A percentile compares a stretch with the other conserved stretches of the same genome.
Evolutionary conservation across 805 yeast species (phyloP).

Genomic region (Scheffersomyces ergatensis): DNA sequence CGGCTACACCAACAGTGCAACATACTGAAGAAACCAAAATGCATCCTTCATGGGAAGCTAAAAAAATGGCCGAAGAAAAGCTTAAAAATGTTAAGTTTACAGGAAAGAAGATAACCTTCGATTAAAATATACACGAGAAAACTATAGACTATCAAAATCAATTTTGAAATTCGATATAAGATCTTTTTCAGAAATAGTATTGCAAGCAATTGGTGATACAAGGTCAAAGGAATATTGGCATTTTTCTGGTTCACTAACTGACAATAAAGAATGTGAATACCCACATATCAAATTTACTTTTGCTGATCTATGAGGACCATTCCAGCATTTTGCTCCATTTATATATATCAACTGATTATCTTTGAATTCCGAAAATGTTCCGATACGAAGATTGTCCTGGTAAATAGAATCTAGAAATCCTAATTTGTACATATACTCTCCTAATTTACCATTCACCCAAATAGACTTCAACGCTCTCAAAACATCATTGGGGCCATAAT

Average conservation of each 20-base stretch:
- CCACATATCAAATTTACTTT: slow-evolving; percentile 69
- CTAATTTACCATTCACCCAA: slow-evolving; percentile 50
- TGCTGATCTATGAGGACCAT: slow-evolving; percentile 83
- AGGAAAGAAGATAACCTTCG: slow-evolving; percentile 86
- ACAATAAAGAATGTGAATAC: slow-evolving; percentile 46
- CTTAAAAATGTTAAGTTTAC: slow-evolving; percentile 62
- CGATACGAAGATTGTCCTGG: slow-evolving; percentile 58
- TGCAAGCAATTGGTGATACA: slow-evolving; percentile 46
- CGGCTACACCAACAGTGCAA: slow-evolving; percentile 3
- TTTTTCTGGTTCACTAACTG: slow-evolving; percentile 84
- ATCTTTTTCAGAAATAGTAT: slow-evolving; percentile 25
- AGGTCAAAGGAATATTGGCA: slow-evolving; percentile 56
- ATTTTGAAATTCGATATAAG: slow-evolving; percentile 21
- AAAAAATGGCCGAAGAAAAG: slow-evolving; percentile 67
- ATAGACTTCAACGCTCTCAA: slow-evolving; percentile 53
- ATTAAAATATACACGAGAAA: slow-evolving; percentile 18
- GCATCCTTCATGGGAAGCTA: slow-evolving; percentile 99
- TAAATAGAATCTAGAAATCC: slow-evolving; percentile 55
- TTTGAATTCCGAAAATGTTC: slow-evolving; percentile 31
- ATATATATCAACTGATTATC: slow-evolving; percentile 41
- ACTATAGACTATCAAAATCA: slow-evolving; percentile 19
- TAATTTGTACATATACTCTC: slow-evolving; percentile 69
- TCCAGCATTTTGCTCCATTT: slow-evolving; percentile 86
- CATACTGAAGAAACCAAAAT: slow-evolving; percentile 24
- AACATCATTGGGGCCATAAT: slow-evolving; percentile 64